phyloP scores from a whole-genome alignment of 768 basidiomycete genomes.

The Podaxis sp. region DNA sequence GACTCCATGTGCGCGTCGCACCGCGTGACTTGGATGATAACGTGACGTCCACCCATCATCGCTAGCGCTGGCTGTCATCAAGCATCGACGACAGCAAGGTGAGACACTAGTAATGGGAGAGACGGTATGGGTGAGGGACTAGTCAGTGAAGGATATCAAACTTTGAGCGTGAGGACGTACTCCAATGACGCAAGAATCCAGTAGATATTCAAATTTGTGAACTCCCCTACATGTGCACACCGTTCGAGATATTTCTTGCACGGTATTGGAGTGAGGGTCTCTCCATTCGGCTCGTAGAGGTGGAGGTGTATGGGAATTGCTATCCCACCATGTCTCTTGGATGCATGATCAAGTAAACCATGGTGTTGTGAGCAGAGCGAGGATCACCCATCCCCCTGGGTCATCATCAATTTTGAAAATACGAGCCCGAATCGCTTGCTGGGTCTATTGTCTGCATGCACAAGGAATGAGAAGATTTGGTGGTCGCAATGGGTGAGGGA shows the following conservation, averaged over 20 bases:
- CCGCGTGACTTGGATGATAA: slow-evolving; percentile 25
- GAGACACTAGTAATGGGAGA: neutral
- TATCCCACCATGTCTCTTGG: too few species aligned
- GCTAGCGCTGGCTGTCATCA: neutral
- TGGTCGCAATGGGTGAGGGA: neutral
- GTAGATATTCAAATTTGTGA: too few species aligned
- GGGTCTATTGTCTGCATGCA: neutral
- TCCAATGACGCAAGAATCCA: neutral
- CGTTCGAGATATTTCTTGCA: too few species aligned
- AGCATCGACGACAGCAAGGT: neutral
- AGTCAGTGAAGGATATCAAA: neutral
- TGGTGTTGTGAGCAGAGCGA: too few species aligned
- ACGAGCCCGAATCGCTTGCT: too few species aligned
- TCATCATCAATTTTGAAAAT: neutral
- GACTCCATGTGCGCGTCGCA: slow-evolving; percentile 30
- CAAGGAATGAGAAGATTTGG: neutral
- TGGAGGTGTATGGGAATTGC: too few species aligned
- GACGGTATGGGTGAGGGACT: neutral
- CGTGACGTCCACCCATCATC: neutral
- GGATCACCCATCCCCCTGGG: too few species aligned
- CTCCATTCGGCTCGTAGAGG: too few species aligned
- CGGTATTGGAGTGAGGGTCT: too few species aligned
- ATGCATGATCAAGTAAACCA: too few species aligned
- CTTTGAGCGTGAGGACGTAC: neutral
- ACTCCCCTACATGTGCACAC: too few species aligned